Evolutionary conservation across 208 protist species (phyloP).

Genomic region (Leishmania aethiopica): DNA sequence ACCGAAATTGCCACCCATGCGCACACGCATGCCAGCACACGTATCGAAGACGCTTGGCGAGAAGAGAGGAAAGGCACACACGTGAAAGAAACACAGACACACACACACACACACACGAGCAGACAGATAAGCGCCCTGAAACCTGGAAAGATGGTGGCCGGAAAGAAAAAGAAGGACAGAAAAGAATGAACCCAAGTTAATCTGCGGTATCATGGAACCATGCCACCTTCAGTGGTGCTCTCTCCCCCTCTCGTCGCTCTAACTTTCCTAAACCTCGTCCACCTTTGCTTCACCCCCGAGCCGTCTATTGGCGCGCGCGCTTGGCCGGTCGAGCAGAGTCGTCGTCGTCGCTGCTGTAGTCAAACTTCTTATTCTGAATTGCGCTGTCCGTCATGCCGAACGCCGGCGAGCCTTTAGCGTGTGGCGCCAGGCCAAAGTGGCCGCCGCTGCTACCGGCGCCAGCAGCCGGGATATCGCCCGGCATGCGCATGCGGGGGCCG

Average conservation of each 20-base stretch:
- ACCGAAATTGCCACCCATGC: neutral
- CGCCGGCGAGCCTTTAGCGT: conserved; percentile 34
- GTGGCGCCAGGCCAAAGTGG: conserved; percentile 32
- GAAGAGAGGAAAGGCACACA: neutral
- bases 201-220: neutral
- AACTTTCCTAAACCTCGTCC: neutral
- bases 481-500: conserved; percentile 54
- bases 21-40: neutral
- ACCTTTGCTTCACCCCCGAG: neutral
- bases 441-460: conserved; percentile 6
- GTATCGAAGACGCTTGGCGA: neutral
- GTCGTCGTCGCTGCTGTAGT: conserved; percentile 69
- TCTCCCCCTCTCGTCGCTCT: neutral
- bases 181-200: neutral
- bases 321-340: conserved; percentile 41
- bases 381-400: conserved; percentile 40
- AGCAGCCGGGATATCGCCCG: conserved; percentile 37
- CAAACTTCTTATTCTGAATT: conserved; percentile 67
- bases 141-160: neutral
- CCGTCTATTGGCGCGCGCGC: conserved; percentile 23
- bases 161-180: neutral
- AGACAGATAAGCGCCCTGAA: neutral
- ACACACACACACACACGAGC: neutral
- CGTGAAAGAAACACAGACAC: neutral
- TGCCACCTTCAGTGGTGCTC: neutral